Base-by-base conservation (phyloP, 768 basidiomycete species). In the Pisolithus tinctorius region DNA sequence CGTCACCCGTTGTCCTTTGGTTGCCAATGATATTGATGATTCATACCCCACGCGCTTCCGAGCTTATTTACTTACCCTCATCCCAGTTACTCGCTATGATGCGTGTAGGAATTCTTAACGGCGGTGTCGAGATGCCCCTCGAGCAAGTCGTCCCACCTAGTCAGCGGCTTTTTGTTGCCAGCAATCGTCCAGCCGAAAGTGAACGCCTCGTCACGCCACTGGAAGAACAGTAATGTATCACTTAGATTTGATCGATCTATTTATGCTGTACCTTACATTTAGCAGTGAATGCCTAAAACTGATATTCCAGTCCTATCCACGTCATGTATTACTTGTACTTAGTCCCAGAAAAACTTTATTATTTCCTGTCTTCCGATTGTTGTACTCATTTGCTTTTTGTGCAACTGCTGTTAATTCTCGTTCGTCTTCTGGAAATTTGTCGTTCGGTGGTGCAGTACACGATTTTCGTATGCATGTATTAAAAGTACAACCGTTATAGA, bases 61-160 rank as follows among this genome's bases (percentile, higher is more conserved):
- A 29, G 8, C 25, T 29, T 13, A 43, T 37, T 45, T 39, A 37
- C 48, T 42, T 41, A 46, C 27, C 43, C 8, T 10, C 4, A 11
- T 36, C 58, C 47, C 45, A 76, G 80, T 72, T 89, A 17, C 75
- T 92, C 36, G 75, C 86, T 1, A 87, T 86, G 82, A 83, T 83
- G 81, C 76, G 85, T n/a, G 79, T 84, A 56, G 85, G 83, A 53
- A 73, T 83, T 49, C 71, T 87, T 42, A 74, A 76, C 38, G 84
- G 82, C 8, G 84, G 84, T 37, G 74, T 82, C 57, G 82, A 86
- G 65, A 72, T 73, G 9, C 62, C 69, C 45, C 57, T 65, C 26
- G 72, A 75, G 34, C 69, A 71, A 54, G 60, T 69, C 36, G 66
- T 80, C 26, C 75, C 82, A 41, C 74, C 74, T 20, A 67, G 74